Evolutionary conservation across 2,329 filamentous ascomycete species (phyloP).

Genomic region (Hymenoscyphus albidus): DNA sequence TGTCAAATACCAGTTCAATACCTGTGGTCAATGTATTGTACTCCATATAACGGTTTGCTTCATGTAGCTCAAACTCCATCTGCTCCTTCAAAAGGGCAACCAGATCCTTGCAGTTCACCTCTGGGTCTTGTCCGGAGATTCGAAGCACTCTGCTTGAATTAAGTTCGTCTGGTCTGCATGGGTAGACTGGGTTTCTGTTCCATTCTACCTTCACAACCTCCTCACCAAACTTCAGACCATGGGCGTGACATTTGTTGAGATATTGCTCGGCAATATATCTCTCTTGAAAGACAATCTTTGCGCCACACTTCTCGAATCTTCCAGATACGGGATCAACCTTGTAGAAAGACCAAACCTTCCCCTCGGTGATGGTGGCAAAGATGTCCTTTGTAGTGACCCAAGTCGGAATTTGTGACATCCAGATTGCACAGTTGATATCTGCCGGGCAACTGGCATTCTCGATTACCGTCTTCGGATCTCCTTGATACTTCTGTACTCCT

Average conservation of each 20-base stretch:
- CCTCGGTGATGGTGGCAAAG: constrained; percentile 9
- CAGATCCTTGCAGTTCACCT: neutral
- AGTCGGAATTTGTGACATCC: neutral
- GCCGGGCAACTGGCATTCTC: neutral
- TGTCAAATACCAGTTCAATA: neutral
- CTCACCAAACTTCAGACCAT: neutral
- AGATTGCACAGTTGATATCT: neutral
- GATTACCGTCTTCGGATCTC: neutral
- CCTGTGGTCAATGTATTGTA: no score
- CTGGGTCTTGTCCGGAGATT: neutral
- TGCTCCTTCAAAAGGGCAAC: neutral
- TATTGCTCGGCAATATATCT: constrained; percentile 13
- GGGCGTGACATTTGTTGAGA: neutral
- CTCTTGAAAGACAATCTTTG: constrained; percentile 15
- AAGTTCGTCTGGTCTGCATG: neutral
- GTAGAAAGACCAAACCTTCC: constrained; percentile 17
- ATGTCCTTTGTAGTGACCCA: neutral
- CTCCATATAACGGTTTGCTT: neutral
- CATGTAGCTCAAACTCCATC: neutral
- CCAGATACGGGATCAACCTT: neutral
- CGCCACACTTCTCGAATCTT: constrained; percentile 2
- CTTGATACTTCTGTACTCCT: neutral
- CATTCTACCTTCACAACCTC: neutral
- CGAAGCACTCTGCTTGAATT: neutral
- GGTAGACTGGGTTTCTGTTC: neutral